Evolutionary conservation across 2,329 filamentous ascomycete genomes (phyloP).

Genomic region (Hypoxylon sp.): DNA sequence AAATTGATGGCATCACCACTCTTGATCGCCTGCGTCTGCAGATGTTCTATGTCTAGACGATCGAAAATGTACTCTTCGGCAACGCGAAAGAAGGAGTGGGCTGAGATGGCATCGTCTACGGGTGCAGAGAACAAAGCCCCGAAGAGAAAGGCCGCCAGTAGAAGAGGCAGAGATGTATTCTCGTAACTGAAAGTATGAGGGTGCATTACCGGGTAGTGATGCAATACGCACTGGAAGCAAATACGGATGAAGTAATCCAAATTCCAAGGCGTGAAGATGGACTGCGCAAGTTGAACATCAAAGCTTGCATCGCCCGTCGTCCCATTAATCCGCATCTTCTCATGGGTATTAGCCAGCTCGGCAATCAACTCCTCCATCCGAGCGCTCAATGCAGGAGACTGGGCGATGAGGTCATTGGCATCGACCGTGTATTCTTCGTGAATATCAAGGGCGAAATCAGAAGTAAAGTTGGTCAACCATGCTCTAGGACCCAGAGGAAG

Average conservation of each 20-base stretch:
- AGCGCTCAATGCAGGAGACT: neutral
- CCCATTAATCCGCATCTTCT: neutral
- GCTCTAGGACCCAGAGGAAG: neutral
- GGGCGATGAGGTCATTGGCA: neutral
- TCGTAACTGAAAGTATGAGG: neutral
- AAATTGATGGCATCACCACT: no score
- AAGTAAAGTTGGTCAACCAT: neutral
- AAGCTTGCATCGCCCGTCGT: neutral
- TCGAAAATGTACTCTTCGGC: neutral
- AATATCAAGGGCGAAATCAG: neutral
- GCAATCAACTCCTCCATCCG: neutral
- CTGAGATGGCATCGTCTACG: neutral
- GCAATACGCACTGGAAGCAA: neutral
- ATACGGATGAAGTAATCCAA: neutral
- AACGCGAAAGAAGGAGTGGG: neutral
- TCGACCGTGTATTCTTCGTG: neutral
- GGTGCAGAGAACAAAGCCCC: neutral
- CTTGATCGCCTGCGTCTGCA: neutral
- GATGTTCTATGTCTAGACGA: neutral
- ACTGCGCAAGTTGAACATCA: neutral
- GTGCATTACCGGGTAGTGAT: neutral
- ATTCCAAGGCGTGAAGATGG: neutral
- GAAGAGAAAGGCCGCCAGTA: neutral
- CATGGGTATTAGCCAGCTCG: neutral
- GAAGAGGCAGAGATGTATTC: neutral